These are phyloP conservation scores for Ustilago tritici DNA, from an alignment of 1,284 basidiomycete species.

Conservation along the genomic window DNA sequence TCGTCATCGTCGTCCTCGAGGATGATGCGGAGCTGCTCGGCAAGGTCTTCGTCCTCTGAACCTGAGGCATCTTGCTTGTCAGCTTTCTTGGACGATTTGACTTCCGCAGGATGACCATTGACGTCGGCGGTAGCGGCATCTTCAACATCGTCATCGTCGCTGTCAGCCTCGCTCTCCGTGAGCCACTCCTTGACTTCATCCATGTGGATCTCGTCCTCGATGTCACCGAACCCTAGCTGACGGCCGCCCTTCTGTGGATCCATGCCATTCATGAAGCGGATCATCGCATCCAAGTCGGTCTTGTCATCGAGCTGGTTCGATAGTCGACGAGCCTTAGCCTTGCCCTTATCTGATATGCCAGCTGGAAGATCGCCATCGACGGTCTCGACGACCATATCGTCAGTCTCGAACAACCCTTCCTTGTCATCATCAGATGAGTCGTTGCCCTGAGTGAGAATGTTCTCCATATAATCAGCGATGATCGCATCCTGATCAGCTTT, in stretches of 20 bases:
- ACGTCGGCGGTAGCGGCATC: background rate
- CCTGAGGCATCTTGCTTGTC: background rate
- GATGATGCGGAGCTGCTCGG: constrained; percentile 44
- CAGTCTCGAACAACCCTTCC: constrained; percentile 13
- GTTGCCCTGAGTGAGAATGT: constrained; percentile 50
- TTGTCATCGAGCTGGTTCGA: constrained; percentile 38
- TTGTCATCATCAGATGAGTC: constrained; percentile 24
- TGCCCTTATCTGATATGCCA: constrained; percentile 22
- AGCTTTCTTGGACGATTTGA: background rate
- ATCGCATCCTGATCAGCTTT: constrained; percentile 58
- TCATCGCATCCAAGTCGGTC: constrained; percentile 57
- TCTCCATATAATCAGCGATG: constrained; percentile 66
- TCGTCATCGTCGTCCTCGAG: constrained; percentile 44
- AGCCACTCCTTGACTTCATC: constrained; percentile 62
- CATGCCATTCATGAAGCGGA: constrained; percentile 64
- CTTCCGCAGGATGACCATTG: background rate
- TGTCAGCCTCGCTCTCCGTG: constrained; percentile 51
- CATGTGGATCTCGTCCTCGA: constrained; percentile 52
- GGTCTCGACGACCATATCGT: constrained; percentile 32
- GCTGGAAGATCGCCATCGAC: constrained; percentile 20
- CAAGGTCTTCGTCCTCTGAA: constrained; percentile 35
- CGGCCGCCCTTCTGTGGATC: constrained; percentile 58
- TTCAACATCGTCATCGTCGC: constrained; percentile 16
- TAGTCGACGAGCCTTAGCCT: constrained; percentile 30
- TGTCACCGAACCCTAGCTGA: constrained; percentile 59